Percentiles rank a stretch among this genome's conserved stretches.
phyloP scores from a whole-genome alignment of 164 flowering plant species.

The Echeveria elegans region DNA sequence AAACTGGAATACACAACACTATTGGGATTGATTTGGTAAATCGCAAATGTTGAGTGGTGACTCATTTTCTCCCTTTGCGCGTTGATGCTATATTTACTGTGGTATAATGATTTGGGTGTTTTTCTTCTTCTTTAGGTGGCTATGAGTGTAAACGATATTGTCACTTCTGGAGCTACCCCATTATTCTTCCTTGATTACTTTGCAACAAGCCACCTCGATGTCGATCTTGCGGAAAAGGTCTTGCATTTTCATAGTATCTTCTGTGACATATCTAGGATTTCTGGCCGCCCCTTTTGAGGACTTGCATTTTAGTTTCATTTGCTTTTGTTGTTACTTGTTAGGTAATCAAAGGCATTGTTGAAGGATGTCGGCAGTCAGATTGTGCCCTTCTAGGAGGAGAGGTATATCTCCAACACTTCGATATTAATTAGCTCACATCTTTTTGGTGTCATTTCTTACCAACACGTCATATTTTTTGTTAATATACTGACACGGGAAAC shows the following conservation, averaged over 20 bases:
- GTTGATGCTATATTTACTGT: background rate
- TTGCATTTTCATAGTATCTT: no score
- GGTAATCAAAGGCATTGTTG: slow-evolving; percentile 93
- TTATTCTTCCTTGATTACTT: slow-evolving; percentile 92
- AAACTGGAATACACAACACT: slow-evolving; percentile 89
- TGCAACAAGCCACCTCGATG: slow-evolving; percentile 94
- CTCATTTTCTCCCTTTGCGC: background rate
- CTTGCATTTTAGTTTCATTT: background rate
- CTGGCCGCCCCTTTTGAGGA: background rate
- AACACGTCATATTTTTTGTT: background rate
- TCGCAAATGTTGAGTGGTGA: no score
- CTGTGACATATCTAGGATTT: background rate
- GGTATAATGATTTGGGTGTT: slow-evolving; percentile 9
- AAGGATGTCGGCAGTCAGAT: slow-evolving; percentile 83
- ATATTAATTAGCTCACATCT: background rate
- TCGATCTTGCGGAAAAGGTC: slow-evolving; percentile 98
- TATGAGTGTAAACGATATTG: slow-evolving; percentile 95
- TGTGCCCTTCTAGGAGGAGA: slow-evolving; percentile 91
- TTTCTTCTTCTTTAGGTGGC: slow-evolving; percentile 55
- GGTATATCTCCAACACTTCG: slow-evolving; percentile 30
- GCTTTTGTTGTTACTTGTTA: slow-evolving; percentile 25
- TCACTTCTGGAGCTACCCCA: slow-evolving; percentile 97
- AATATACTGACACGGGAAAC: background rate
- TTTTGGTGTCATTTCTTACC: background rate
- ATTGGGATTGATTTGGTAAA: slow-evolving; percentile 93